phyloP scores from a whole-genome alignment of 1,284 basidiomycete species.

The Laetiporus sulphureus region DNA sequence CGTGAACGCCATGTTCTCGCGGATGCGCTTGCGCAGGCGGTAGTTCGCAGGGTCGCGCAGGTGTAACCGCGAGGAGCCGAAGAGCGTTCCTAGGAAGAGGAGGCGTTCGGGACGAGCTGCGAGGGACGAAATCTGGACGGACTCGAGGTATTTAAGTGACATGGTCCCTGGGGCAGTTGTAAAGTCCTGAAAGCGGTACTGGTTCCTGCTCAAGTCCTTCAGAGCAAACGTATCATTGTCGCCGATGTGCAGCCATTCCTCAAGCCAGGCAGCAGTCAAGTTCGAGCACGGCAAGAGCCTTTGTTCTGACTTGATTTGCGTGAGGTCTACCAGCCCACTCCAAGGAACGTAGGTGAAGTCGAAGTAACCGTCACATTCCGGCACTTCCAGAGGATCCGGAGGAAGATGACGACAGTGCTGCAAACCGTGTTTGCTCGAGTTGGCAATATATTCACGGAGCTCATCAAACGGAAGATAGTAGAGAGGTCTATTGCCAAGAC shows the following conservation, averaged over 20 bases:
- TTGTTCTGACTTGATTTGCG: slow-evolving; percentile 30
- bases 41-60: slow-evolving; percentile 35
- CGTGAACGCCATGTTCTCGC: slow-evolving; percentile 45
- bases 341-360: slow-evolving; percentile 60
- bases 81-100: slow-evolving; percentile 60
- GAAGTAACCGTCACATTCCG: slow-evolving; percentile 54
- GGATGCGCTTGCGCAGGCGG: slow-evolving; percentile 36
- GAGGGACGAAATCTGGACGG: slow-evolving; percentile 39
- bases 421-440: slow-evolving; percentile 47
- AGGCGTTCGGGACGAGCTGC: slow-evolving; percentile 35
- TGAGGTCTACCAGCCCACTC: slow-evolving; percentile 59
- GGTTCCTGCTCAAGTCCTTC: slow-evolving; percentile 50
- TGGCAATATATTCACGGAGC: slow-evolving; percentile 40
- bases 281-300: slow-evolving; percentile 40
- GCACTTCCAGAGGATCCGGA: slow-evolving; percentile 26
- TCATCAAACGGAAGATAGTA: slow-evolving; percentile 56
- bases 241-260: slow-evolving; percentile 30
- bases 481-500: slow-evolving; percentile 55
- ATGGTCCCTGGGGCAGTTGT: slow-evolving; percentile 14
- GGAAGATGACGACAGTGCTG: slow-evolving; percentile 40
- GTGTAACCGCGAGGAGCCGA: slow-evolving; percentile 59
- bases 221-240: slow-evolving; percentile 39
- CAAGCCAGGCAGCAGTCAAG: slow-evolving; percentile 42
- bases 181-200: slow-evolving; percentile 61
- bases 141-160: slow-evolving; percentile 32